These are phyloP conservation scores for Lojkania enalia DNA, from an alignment of 2,329 filamentous ascomycete genomes.

Conservation along the genomic window DNA sequence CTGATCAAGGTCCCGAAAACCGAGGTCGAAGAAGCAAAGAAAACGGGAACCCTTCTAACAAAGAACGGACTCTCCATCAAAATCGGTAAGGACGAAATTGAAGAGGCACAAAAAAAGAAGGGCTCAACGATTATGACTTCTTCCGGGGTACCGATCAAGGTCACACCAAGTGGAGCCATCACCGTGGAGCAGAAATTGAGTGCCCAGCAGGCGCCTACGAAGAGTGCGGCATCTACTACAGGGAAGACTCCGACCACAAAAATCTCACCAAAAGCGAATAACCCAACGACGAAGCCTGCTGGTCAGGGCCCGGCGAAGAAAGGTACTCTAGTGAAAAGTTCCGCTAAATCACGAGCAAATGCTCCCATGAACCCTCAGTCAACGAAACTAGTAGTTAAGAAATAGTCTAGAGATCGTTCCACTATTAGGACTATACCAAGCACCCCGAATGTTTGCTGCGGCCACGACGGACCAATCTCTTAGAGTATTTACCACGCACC, in stretches of 20 bases:
- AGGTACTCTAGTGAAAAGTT: conserved; percentile 1
- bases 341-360: conserved; percentile 9
- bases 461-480: too few species aligned
- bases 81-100: conserved; percentile 37
- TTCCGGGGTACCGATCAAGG: conserved; percentile 38
- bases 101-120: conserved; percentile 35
- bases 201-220: conserved; percentile 6
- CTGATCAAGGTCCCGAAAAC: conserved; percentile 39
- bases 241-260: conserved; percentile 2
- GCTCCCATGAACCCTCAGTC: conserved; percentile 10
- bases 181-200: conserved; percentile 22
- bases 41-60: conserved; percentile 33
- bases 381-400: conserved; percentile 7
- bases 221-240: conserved; percentile 1
- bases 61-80: conserved; percentile 35
- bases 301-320: conserved; percentile 6
- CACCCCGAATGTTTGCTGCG: too few species aligned
- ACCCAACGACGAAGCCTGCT: not conserved
- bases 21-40: conserved; percentile 36
- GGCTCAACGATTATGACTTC: conserved; percentile 32
- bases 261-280: not conserved
- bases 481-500: too few species aligned
- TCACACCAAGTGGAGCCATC: conserved; percentile 31
- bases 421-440: too few species aligned
- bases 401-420: too few species aligned